A percentile compares a stretch with the other conserved stretches of the same genome.
These are phyloP conservation scores for Escovopsis sp. DNA, from an alignment of 2,329 filamentous ascomycete genomes.

Conservation along the genomic window DNA sequence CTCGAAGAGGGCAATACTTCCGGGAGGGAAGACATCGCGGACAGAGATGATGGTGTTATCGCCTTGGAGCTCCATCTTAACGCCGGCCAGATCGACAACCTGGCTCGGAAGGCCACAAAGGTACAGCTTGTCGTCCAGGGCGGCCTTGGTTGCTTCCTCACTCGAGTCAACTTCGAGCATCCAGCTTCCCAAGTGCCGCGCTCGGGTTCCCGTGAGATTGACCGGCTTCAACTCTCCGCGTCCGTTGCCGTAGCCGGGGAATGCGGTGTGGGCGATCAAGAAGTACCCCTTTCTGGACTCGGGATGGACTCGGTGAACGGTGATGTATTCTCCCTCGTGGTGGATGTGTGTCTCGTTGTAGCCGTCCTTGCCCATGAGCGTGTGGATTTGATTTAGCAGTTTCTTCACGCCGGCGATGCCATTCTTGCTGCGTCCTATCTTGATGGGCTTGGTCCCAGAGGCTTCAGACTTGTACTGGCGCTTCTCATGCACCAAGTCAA, in stretches of 20 bases:
- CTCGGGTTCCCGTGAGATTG: conserved; percentile 69
- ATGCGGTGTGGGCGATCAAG: conserved; percentile 89
- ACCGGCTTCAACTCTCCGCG: conserved; percentile 71
- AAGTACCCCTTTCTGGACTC: conserved; percentile 89
- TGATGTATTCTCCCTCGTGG: conserved; percentile 91
- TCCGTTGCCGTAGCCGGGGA: conserved; percentile 74
- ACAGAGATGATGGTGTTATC: conserved; percentile 69
- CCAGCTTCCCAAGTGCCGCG: conserved; percentile 79
- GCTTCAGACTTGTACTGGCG: conserved; percentile 68
- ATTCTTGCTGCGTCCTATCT: conserved; percentile 54
- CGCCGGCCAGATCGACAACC: conserved; percentile 58
- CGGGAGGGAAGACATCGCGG: conserved; percentile 73
- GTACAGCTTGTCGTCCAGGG: conserved; percentile 52
- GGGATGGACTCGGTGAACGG: conserved; percentile 87
- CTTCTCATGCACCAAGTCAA: conserved; percentile 87
- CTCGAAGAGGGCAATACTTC: conserved; percentile 88
- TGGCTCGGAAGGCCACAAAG: conserved; percentile 75
- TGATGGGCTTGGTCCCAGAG: conserved; percentile 44
- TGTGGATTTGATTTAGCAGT: conserved; percentile 86
- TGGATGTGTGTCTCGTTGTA: conserved; percentile 95
- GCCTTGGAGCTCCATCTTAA: conserved; percentile 56
- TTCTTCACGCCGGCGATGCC: conserved; percentile 89
- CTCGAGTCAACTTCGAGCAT: conserved; percentile 76
- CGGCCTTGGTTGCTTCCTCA: conserved; percentile 49
- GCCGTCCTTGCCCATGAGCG: conserved; percentile 84